phyloP scores from a whole-genome alignment of 331 rosid genomes.

The Rosa hybrid region DNA sequence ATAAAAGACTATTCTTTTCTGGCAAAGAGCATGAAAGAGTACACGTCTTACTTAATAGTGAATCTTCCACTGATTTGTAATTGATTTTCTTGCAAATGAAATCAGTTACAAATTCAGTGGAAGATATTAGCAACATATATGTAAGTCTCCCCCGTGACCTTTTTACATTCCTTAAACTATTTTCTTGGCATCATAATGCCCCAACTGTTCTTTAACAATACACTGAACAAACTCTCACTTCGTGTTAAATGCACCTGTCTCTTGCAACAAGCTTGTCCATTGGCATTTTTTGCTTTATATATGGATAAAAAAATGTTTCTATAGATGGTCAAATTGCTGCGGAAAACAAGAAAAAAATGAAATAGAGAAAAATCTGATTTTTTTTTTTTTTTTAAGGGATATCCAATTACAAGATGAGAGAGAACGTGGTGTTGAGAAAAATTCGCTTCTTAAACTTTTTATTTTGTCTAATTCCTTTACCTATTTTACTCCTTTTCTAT shows the following conservation, averaged over 20 bases:
- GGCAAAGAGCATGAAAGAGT: not conserved
- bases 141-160: not conserved
- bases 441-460: not conserved
- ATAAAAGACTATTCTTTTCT: not conserved
- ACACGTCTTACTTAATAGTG: not conserved
- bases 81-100: not conserved
- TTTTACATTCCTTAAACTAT: not conserved
- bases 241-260: not conserved
- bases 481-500: not conserved
- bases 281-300: not conserved
- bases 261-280: not conserved
- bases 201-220: not conserved
- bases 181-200: not conserved
- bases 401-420: no score
- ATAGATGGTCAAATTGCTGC: no score
- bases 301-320: no score
- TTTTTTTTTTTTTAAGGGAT: no score
- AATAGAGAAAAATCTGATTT: no score
- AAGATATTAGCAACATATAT: not conserved
- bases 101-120: not conserved
- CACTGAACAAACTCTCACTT: not conserved
- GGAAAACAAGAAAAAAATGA: no score
- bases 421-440: not conserved
- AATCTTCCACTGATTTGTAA: not conserved
- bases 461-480: not conserved